Evolutionary conservation across 805 yeast species (phyloP), one percentile per base, ranked within the genome.

Genomic region (Kodamaea fukazawae): DNA sequence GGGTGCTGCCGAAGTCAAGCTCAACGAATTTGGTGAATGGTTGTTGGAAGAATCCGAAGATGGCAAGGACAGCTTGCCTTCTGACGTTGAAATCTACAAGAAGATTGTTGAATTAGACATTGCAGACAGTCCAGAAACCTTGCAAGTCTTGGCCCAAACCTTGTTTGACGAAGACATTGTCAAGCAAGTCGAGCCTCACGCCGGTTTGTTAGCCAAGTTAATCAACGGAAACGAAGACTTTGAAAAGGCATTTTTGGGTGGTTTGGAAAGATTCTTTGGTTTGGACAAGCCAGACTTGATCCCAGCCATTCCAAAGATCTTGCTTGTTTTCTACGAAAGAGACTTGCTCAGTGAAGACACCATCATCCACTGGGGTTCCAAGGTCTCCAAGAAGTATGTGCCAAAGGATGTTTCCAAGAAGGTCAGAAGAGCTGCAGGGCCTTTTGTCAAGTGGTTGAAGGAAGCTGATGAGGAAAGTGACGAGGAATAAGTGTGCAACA

Each of bases 371-470:
- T 93, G 96, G 88, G 97, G 96, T 57, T 77, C 91, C 38, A 89
- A 81, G 66, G 90, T 86, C 35, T 85, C 96, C 38, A 89, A 89
- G 73, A 90, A 89, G 65, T 93, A 83, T 56, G 96, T 93, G 45
- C 86, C 95, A 46, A 93, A 91, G 71, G 95, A 88, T 34, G 75
- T 81, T 25, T 83, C 95, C 38, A 91, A 91, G 72, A 91, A 86
- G 76, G 96, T 90, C 37, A 86, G 96, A 67, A 86, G 82, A 67
- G 93, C 96, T 33, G 97, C 97, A 45, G 90, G 89, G 68, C 96
- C 98, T 22, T 93, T 93, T 69, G 71, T 93, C 48, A 81, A 84
- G 50, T 93, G 99, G 99, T 78, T 93, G 51, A 83, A 88, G 59
- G 90, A 86, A 64, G 98, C 99, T 45, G 96, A 88, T 52, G 83